A percentile compares a stretch with the other conserved stretches of the same genome.
Conservation (phyloP, 192 early-diverging fungal genomes). For the Podila epigama region DNA sequence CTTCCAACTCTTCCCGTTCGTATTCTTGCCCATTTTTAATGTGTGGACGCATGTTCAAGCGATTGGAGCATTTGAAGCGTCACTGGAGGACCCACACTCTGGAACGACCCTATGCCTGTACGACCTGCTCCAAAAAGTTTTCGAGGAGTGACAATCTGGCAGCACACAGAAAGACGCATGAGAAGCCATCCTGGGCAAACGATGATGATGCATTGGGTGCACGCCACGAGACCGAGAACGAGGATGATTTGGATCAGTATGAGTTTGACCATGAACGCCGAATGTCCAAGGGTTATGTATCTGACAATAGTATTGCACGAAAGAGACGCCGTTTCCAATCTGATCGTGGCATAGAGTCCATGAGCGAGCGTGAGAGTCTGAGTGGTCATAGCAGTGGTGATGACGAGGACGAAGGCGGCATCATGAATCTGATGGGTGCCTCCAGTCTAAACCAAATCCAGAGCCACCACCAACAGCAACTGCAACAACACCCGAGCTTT, state of each 20-base stretch:
- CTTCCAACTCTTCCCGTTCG: constrained; percentile 35
- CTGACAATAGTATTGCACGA: constrained; percentile 27
- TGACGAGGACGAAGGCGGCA: constrained; percentile 32
- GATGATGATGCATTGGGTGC: constrained; percentile 39
- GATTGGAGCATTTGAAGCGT: constrained; percentile 65
- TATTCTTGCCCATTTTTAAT: constrained; percentile 60
- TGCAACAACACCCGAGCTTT: constrained; percentile 1
- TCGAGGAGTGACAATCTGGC: constrained; percentile 66
- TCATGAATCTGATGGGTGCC: constrained; percentile 28
- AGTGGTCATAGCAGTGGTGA: constrained; percentile 42
- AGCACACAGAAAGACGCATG: constrained; percentile 67
- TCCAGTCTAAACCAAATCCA: constrained; percentile 10
- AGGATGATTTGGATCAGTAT: constrained; percentile 31
- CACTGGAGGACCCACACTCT: constrained; percentile 67
- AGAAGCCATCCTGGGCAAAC: constrained; percentile 45
- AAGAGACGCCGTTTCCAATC: constrained; percentile 31
- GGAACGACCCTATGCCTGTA: constrained; percentile 64
- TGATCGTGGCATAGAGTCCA: constrained; percentile 42
- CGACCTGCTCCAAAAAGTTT: constrained; percentile 61
- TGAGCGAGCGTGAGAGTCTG: constrained; percentile 46
- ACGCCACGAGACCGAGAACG: constrained; percentile 5
- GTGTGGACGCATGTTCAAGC: constrained; percentile 63
- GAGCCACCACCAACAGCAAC: constrained; percentile 1
- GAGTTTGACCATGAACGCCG: constrained; percentile 28
- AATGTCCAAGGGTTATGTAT: constrained; percentile 34